phyloP scores from a whole-genome alignment of 164 flowering plant species.

The Macadamia integrifolia region DNA sequence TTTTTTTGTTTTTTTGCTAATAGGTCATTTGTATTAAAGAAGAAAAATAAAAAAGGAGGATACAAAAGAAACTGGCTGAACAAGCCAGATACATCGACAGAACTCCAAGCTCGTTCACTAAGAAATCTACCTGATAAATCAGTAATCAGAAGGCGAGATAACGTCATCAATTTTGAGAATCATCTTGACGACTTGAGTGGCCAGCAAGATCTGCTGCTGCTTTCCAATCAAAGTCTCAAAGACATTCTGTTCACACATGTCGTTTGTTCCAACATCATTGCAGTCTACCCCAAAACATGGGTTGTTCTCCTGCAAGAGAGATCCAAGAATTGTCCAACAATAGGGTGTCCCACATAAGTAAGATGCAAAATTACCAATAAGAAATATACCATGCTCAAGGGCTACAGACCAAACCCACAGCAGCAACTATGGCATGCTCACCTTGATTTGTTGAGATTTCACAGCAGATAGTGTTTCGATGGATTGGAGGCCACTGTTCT shows the following conservation, averaged over 20 bases:
- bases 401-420: too few relatives aligned
- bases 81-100: too few relatives aligned
- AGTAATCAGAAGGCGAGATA: slow-evolving; percentile 70
- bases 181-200: slow-evolving; percentile 99
- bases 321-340: not conserved
- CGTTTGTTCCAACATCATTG: slow-evolving; percentile 94
- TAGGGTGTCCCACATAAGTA: too few relatives aligned
- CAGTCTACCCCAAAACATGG: slow-evolving; percentile 82
- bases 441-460: slow-evolving; percentile 95
- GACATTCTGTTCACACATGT: slow-evolving; percentile 93
- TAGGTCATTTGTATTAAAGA: too few relatives aligned
- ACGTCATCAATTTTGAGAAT: slow-evolving; percentile 94
- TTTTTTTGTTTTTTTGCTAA: too few relatives aligned
- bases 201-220: slow-evolving; percentile 88
- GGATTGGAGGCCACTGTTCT: slow-evolving; percentile 96
- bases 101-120: not conserved
- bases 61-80: too few relatives aligned
- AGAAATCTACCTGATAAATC: slow-evolving; percentile 16
- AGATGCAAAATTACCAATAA: too few relatives aligned
- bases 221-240: slow-evolving; percentile 95
- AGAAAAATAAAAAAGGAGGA: too few relatives aligned
- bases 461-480: slow-evolving; percentile 94
- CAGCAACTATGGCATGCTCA: slow-evolving; percentile 10
- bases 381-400: too few relatives aligned
- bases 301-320: slow-evolving; percentile 65